Percentiles rank a stretch among this genome's conserved stretches.
phyloP scores from a whole-genome alignment of 768 basidiomycete species.

The Tricholomella constricta region DNA sequence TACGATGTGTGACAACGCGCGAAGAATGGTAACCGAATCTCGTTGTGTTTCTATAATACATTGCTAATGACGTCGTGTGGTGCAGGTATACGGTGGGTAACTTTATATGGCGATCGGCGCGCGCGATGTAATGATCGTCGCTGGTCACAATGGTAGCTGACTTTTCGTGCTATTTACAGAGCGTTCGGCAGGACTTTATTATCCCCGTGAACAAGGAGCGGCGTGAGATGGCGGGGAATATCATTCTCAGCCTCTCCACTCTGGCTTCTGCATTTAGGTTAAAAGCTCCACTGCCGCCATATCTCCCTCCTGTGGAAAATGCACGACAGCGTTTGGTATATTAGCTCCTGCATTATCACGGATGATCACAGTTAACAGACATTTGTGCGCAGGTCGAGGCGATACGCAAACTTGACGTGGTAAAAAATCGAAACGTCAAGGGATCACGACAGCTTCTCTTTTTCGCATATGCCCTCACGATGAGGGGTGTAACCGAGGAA shows the following conservation, averaged over 20 bases:
- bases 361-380: not conserved
- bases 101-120: not conserved
- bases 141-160: not conserved
- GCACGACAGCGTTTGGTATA: slow-evolving; percentile 77
- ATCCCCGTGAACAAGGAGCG: slow-evolving; percentile 87
- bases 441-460: slow-evolving; percentile 87
- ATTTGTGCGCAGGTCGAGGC: slow-evolving; percentile 64
- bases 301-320: slow-evolving; percentile 90
- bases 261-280: slow-evolving; percentile 78
- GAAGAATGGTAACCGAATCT: slow-evolving; percentile 77
- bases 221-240: slow-evolving; percentile 93
- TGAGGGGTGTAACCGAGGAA: slow-evolving; percentile 92
- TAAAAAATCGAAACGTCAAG: slow-evolving; percentile 79
- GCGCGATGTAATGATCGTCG: not conserved
- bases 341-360: not conserved
- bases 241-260: slow-evolving; percentile 85
- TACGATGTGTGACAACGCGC: slow-evolving; percentile 95
- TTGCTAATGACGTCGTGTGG: not conserved
- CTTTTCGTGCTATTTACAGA: slow-evolving; percentile 42
- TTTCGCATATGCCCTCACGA: slow-evolving; percentile 91
- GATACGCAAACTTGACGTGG: slow-evolving; percentile 83
- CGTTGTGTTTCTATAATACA: slow-evolving; percentile 9
- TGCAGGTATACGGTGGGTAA: slow-evolving; percentile 69
- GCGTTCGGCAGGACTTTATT: slow-evolving; percentile 84
- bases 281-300: slow-evolving; percentile 94